Conservation (phyloP, 2,329 filamentous ascomycete genomes). For the Parascedosporium putredinis region DNA sequence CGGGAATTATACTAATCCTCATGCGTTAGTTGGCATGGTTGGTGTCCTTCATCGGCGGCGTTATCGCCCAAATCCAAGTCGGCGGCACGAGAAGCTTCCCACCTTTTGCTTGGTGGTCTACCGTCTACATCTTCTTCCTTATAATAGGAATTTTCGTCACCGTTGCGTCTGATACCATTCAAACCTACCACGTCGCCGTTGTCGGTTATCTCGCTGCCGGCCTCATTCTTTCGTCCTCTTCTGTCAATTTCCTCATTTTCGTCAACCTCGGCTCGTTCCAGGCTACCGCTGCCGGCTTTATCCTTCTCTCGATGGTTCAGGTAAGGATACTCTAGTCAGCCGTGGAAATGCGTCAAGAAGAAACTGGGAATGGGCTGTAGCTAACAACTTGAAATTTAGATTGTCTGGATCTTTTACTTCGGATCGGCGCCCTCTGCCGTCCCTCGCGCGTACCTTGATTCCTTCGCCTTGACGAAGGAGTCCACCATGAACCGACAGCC, state of each 20-base stretch:
- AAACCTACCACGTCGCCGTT: slow-evolving; percentile 85
- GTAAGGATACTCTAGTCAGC: slow-evolving; percentile 59
- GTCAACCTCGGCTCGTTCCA: slow-evolving; percentile 61
- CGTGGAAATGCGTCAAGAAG: too few species aligned
- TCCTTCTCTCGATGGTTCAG: slow-evolving; percentile 83
- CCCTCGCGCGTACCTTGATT: slow-evolving; percentile 86
- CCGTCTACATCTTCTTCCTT: slow-evolving; percentile 75
- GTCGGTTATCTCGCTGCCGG: slow-evolving; percentile 79
- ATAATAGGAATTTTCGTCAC: slow-evolving; percentile 73
- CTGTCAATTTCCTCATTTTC: slow-evolving; percentile 81
- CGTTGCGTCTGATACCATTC: slow-evolving; percentile 71
- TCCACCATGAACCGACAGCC: slow-evolving; percentile 55
- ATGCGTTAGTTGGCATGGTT: slow-evolving; percentile 98
- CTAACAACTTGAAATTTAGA: slow-evolving; percentile 40
- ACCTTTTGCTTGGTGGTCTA: slow-evolving; percentile 85
- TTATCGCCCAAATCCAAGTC: slow-evolving; percentile 53
- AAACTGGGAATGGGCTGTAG: not conserved
- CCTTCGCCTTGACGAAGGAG: slow-evolving; percentile 89
- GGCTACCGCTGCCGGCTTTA: slow-evolving; percentile 85
- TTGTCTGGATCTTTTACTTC: slow-evolving; percentile 98
- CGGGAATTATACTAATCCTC: too few species aligned
- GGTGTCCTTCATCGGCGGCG: slow-evolving; percentile 79
- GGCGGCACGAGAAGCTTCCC: slow-evolving; percentile 45
- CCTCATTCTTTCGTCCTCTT: slow-evolving; percentile 74
- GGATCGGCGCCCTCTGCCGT: slow-evolving; percentile 81